phyloP scores from a whole-genome alignment of 1,284 basidiomycete species.

The Ustilago tritici region DNA sequence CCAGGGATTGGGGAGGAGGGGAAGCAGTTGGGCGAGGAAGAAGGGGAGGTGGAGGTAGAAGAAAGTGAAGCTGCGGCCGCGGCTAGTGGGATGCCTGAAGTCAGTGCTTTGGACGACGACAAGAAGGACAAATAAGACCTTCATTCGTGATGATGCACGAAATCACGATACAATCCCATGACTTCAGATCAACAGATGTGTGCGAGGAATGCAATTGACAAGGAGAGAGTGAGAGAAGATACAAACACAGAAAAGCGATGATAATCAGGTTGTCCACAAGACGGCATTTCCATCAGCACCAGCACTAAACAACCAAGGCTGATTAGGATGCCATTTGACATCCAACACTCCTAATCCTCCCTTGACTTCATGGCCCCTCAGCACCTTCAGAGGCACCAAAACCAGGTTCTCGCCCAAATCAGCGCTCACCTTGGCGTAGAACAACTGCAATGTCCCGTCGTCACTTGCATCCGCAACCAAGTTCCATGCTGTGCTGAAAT shows the following conservation, averaged over 20 bases:
- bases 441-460: constrained; percentile 95
- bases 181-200: background rate
- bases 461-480: constrained; percentile 95
- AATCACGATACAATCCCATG: background rate
- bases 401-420: constrained; percentile 89
- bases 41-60: constrained; percentile 4
- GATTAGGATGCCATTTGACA: constrained; percentile 85
- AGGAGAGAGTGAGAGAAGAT: background rate
- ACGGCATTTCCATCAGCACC: constrained; percentile 91
- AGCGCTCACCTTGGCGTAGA: constrained; percentile 89
- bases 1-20: background rate
- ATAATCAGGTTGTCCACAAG: constrained; percentile 77
- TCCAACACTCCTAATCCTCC: constrained; percentile 92
- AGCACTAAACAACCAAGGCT: constrained; percentile 92
- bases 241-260: background rate
- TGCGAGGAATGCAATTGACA: background rate
- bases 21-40: constrained; percentile 7
- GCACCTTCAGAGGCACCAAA: constrained; percentile 95
- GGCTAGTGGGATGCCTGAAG: constrained; percentile 23
- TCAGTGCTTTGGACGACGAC: constrained; percentile 1
- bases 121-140: constrained; percentile 25
- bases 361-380: constrained; percentile 85
- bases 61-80: constrained; percentile 26
- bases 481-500: constrained; percentile 85
- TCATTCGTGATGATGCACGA: background rate